Percentiles rank a stretch among this genome's conserved stretches.
phyloP scores from a whole-genome alignment of 805 yeast species.

The Kodamaea lidongshanica region DNA sequence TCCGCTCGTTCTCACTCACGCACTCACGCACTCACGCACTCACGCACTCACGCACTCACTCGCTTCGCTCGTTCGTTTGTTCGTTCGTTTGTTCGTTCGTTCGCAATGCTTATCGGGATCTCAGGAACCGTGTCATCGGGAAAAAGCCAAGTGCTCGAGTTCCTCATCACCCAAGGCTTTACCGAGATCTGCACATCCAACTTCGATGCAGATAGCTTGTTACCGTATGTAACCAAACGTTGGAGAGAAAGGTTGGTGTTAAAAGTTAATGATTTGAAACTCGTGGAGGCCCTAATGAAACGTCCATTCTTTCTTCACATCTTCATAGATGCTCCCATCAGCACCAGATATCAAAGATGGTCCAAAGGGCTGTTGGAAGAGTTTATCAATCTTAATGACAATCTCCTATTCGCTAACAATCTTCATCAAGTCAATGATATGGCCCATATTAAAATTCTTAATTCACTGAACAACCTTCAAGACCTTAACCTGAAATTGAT shows the following conservation, averaged over 20 bases:
- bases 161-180: constrained; percentile 52
- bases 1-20: too few relatives aligned
- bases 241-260: constrained; percentile 64
- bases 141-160: constrained; percentile 55
- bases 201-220: constrained; percentile 17
- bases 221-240: constrained; percentile 55
- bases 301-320: constrained; percentile 83
- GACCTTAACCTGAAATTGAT: constrained; percentile 34
- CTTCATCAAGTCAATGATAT: constrained; percentile 54
- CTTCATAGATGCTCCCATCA: constrained; percentile 67
- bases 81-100: too few relatives aligned
- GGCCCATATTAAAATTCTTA: constrained; percentile 41
- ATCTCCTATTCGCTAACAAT: constrained; percentile 43
- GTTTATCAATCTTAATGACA: constrained; percentile 32
- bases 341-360: constrained; percentile 38
- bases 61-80: too few relatives aligned
- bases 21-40: too few relatives aligned
- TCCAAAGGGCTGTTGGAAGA: constrained; percentile 21
- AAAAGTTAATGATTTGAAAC: constrained; percentile 38
- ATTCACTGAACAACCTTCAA: constrained; percentile 31
- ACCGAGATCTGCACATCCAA: constrained; percentile 5
- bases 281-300: constrained; percentile 45
- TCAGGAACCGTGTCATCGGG: constrained; percentile 70
- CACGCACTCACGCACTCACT: too few relatives aligned
- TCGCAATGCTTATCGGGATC: constrained; percentile 72